Percentiles rank a stretch among this genome's conserved stretches.
Conservation (phyloP, 2,329 filamentous ascomycete species). For the Venturia pyrina region DNA sequence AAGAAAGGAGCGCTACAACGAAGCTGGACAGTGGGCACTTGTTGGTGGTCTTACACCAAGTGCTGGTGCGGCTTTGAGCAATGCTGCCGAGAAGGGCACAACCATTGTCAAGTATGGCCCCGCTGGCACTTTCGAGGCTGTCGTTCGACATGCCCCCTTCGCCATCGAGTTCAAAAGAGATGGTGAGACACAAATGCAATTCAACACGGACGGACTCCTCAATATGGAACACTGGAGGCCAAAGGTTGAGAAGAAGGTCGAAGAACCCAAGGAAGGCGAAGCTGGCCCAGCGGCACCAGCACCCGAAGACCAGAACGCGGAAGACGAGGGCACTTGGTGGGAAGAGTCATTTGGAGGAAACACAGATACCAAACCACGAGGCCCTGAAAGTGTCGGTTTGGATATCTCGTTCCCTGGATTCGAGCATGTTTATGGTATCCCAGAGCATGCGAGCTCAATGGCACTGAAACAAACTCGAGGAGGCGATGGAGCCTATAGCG, state of each 20-base stretch:
- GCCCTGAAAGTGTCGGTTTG: constrained; percentile 81
- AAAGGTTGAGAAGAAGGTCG: constrained; percentile 48
- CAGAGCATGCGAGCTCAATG: constrained; percentile 80
- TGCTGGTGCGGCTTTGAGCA: constrained; percentile 57
- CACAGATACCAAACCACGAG: constrained; percentile 89
- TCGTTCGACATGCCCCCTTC: constrained; percentile 77
- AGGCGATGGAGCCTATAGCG: constrained; percentile 70
- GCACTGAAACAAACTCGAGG: constrained; percentile 86
- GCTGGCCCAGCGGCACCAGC: constrained; percentile 34
- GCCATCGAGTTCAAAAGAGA: constrained; percentile 78
- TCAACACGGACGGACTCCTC: constrained; percentile 82
- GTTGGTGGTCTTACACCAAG: constrained; percentile 71
- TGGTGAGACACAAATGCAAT: constrained; percentile 68
- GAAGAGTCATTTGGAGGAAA: constrained; percentile 93
- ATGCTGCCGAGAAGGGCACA: constrained; percentile 55
- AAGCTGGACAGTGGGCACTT: constrained; percentile 75
- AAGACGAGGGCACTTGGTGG: constrained; percentile 90
- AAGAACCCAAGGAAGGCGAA: constrained; percentile 42
- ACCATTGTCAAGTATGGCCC: constrained; percentile 72
- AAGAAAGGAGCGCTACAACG: constrained; percentile 90
- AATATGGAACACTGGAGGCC: constrained; percentile 94
- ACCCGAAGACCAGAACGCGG: constrained; percentile 32
- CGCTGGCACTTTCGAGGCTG: constrained; percentile 63
- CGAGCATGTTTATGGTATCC: constrained; percentile 86
- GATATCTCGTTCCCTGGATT: constrained; percentile 92